A percentile compares a stretch with the other conserved stretches of the same genome.
Evolutionary conservation across 2,329 filamentous ascomycete genomes (phyloP).

Genomic region (Fusarium albidum): DNA sequence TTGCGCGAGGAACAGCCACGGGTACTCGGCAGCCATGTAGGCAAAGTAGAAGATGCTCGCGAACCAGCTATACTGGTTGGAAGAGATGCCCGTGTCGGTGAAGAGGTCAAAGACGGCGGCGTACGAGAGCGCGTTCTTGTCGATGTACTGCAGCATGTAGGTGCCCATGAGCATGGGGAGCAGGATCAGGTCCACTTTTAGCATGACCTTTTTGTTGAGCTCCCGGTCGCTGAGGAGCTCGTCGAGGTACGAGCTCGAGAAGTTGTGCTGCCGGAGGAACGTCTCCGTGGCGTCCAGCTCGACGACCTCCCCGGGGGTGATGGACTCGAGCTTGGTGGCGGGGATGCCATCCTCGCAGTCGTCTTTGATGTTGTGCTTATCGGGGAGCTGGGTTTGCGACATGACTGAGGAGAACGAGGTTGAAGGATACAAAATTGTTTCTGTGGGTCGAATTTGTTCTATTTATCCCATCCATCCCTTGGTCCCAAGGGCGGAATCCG

Average conservation of each 20-base stretch:
- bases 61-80: slow-evolving; percentile 59
- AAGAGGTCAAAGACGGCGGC: slow-evolving; percentile 63
- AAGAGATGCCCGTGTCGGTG: slow-evolving; percentile 53
- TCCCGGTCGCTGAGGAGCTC: slow-evolving; percentile 23
- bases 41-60: slow-evolving; percentile 64
- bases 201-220: slow-evolving; percentile 31
- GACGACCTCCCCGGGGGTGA: slow-evolving; percentile 26
- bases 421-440: neutral
- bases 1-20: slow-evolving; percentile 46
- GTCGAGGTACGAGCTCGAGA: slow-evolving; percentile 30
- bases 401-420: slow-evolving; percentile 5
- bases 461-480: slow-evolving; percentile 1
- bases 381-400: slow-evolving; percentile 1
- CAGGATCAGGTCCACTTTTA: slow-evolving; percentile 58
- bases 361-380: neutral
- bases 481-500: neutral
- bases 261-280: slow-evolving; percentile 34
- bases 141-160: slow-evolving; percentile 62
- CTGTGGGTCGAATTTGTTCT: neutral
- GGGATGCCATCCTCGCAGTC: slow-evolving; percentile 26
- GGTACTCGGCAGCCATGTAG: slow-evolving; percentile 53
- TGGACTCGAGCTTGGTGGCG: slow-evolving; percentile 24
- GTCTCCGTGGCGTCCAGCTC: slow-evolving; percentile 26
- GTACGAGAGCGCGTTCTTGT: slow-evolving; percentile 62
- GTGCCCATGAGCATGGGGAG: slow-evolving; percentile 59